Conservation (phyloP, 345 rosid genomes). For the Bruguiera sexangula region DNA sequence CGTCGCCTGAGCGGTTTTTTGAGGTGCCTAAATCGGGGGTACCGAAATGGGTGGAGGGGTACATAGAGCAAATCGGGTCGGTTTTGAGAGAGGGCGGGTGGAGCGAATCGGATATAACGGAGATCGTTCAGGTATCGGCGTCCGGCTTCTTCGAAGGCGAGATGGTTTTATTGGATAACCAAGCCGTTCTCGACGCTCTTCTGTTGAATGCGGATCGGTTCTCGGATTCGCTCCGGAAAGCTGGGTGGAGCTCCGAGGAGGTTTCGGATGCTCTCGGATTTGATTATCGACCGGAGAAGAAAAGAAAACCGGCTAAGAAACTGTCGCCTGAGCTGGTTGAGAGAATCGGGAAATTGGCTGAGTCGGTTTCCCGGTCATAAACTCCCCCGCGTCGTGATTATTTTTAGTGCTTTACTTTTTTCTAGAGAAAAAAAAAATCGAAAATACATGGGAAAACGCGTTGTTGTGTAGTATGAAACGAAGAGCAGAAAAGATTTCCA, state of each 20-base stretch:
- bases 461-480: constrained; percentile 30
- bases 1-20: constrained; percentile 68
- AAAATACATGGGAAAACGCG: constrained; percentile 35
- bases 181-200: constrained; percentile 73
- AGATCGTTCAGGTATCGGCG: constrained; percentile 74
- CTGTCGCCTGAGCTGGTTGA: constrained; percentile 67
- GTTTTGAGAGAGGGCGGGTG: constrained; percentile 86
- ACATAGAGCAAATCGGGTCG: constrained; percentile 70
- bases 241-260: constrained; percentile 99
- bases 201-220: constrained; percentile 86
- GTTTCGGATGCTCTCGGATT: constrained; percentile 85
- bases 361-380: constrained; percentile 67
- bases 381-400: constrained; percentile 4
- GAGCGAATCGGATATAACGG: constrained; percentile 73
- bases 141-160: constrained; percentile 81
- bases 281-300: constrained; percentile 77
- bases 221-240: constrained; percentile 78
- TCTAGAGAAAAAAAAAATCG: constrained; percentile 15
- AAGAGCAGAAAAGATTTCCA: constrained; percentile 13
- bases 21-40: constrained; percentile 62
- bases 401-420: not conserved
- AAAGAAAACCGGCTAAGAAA: constrained; percentile 63
- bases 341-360: constrained; percentile 74
- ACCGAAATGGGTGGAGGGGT: constrained; percentile 86
- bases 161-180: constrained; percentile 72